Conservation (phyloP, 352 stramenopile genomes). For the Hyaloperonospora brassicae region DNA sequence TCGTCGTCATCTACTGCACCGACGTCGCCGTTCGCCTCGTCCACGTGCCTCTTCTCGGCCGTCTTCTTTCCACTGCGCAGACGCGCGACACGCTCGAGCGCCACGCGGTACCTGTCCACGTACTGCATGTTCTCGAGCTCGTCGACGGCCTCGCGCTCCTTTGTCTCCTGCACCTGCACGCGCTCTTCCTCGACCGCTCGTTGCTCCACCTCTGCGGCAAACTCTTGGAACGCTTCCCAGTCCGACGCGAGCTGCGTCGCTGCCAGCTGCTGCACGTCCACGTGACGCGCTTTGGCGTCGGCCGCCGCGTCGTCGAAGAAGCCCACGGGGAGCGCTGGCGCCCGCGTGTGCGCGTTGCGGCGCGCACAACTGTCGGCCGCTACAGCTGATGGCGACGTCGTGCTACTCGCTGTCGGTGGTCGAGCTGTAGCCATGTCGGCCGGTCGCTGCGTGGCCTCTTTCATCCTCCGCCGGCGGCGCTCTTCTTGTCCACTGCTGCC, state of each 20-base stretch:
- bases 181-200: constrained; percentile 29
- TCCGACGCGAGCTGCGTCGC: constrained; percentile 38
- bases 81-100: constrained; percentile 31
- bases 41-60: constrained; percentile 18
- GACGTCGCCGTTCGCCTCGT: constrained; percentile 3
- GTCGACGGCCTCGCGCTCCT: constrained; percentile 41
- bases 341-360: constrained; percentile 1
- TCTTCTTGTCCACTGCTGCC: constrained; percentile 24
- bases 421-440: too few species aligned
- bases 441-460: constrained; percentile 18
- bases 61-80: constrained; percentile 13
- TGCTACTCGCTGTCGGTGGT: too few species aligned
- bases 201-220: constrained; percentile 48
- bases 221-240: constrained; percentile 57
- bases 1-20: constrained; percentile 10
- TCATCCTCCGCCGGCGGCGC: constrained; percentile 35
- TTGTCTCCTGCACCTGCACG: constrained; percentile 29
- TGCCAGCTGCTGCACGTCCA: constrained; percentile 40
- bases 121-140: constrained; percentile 66
- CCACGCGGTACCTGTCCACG: constrained; percentile 48
- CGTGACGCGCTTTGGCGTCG: constrained; percentile 38
- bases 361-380: constrained; percentile 2
- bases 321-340: constrained; percentile 24
- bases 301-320: constrained; percentile 52
- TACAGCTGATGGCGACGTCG: not conserved